Conservation (phyloP, 768 basidiomycete species). For the Terana coerulea region DNA sequence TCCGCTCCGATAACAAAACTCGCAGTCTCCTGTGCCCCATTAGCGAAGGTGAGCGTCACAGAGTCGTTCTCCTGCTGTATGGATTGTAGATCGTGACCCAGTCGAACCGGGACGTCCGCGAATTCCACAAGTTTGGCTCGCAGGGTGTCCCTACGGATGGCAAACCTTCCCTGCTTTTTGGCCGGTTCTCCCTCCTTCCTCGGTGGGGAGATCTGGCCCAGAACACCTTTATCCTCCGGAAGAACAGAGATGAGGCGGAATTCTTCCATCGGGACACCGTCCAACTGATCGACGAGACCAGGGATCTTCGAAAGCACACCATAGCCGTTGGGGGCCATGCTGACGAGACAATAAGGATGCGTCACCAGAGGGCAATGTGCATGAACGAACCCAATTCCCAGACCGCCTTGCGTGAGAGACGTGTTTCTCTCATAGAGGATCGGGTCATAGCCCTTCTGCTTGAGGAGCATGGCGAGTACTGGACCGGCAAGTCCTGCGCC, state of each 20-base stretch:
- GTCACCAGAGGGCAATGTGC: too few relatives aligned
- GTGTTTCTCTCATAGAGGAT: slow-evolving; percentile 8
- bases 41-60: slow-evolving; percentile 33
- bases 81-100: slow-evolving; percentile 30
- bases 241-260: slow-evolving; percentile 7
- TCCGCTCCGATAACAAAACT: slow-evolving; percentile 43
- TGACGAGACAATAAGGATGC: too few relatives aligned
- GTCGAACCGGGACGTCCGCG: slow-evolving; percentile 28
- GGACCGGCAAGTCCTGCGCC: slow-evolving; percentile 8
- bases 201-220: slow-evolving; percentile 12
- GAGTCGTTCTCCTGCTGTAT: slow-evolving; percentile 28
- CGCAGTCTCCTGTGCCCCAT: slow-evolving; percentile 32
- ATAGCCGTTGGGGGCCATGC: slow-evolving; percentile 16
- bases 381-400: slow-evolving; percentile 31
- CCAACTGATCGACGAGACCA: slow-evolving; percentile 13
- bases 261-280: not conserved
- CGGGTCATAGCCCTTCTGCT: slow-evolving; percentile 4
- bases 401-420: slow-evolving; percentile 20
- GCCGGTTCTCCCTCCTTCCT: too few relatives aligned
- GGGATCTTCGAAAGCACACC: slow-evolving; percentile 5
- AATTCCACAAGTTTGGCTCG: slow-evolving; percentile 28
- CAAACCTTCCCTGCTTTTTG: too few relatives aligned
- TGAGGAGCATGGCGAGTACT: slow-evolving; percentile 2
- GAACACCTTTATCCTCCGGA: slow-evolving; percentile 7
- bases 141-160: slow-evolving; percentile 28